phyloP scores from a whole-genome alignment of 2,329 filamentous ascomycete genomes.

The Lachnellula occidentalis region DNA sequence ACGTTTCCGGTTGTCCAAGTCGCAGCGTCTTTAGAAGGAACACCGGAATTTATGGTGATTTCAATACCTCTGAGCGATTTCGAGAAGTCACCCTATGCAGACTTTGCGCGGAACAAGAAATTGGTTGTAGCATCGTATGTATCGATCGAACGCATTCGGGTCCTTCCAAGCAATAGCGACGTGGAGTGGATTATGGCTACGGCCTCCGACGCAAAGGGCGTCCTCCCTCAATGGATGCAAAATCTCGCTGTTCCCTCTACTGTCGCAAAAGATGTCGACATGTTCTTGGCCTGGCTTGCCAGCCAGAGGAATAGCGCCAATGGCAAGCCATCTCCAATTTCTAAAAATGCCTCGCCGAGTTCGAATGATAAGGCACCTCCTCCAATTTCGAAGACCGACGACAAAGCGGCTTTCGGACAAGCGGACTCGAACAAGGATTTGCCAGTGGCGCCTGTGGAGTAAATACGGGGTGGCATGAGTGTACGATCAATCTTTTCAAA shows the following conservation, averaged over 20 bases:
- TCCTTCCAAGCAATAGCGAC: constrained; percentile 30
- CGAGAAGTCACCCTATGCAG: constrained; percentile 29
- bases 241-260: constrained; percentile 55
- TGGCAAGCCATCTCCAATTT: constrained; percentile 5
- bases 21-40: constrained; percentile 39
- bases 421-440: constrained; percentile 5
- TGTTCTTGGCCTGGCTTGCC: constrained; percentile 59
- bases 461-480: background rate
- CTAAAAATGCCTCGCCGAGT: background rate
- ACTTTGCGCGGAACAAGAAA: constrained; percentile 37
- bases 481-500: background rate
- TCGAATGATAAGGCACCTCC: background rate
- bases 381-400: constrained; percentile 4
- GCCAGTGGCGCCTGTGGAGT: constrained; percentile 3
- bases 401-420: background rate
- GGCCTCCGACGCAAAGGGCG: constrained; percentile 62
- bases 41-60: constrained; percentile 50
- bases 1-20: constrained; percentile 63
- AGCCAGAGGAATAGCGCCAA: constrained; percentile 15
- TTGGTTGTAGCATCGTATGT: constrained; percentile 56
- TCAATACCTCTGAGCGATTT: constrained; percentile 49
- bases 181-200: constrained; percentile 78
- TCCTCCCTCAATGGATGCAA: constrained; percentile 61
- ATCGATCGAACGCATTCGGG: constrained; percentile 55
- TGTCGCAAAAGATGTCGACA: constrained; percentile 65